Conservation (phyloP, 495 filamentous ascomycete genomes). For the Xylaria sp. region DNA sequence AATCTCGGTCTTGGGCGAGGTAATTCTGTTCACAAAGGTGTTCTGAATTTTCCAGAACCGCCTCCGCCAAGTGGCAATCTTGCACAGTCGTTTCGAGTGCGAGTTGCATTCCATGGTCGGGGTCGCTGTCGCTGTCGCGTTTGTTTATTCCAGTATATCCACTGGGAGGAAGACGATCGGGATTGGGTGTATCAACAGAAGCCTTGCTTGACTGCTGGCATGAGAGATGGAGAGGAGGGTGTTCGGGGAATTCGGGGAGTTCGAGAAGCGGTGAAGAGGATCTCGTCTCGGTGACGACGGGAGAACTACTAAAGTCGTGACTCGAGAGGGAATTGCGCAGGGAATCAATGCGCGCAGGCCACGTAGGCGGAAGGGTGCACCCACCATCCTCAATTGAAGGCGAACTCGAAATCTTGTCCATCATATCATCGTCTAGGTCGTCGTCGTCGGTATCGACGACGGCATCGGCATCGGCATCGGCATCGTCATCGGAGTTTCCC, state of each 20-base stretch:
- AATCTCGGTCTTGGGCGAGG: constrained; percentile 20
- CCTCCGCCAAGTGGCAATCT: constrained; percentile 23
- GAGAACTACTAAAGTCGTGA: constrained; percentile 37
- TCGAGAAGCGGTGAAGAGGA: constrained; percentile 63
- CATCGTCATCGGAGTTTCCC: constrained; percentile 68
- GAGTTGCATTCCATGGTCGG: constrained; percentile 31
- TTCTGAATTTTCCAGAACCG: constrained; percentile 27
- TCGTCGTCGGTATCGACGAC: constrained; percentile 71
- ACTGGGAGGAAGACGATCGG: constrained; percentile 69
- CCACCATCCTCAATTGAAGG: constrained; percentile 98
- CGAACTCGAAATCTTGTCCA: constrained; percentile 97
- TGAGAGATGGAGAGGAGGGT: constrained; percentile 49
- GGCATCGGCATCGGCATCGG: constrained; percentile 74
- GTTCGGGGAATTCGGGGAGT: constrained; percentile 56
- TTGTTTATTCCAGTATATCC: constrained; percentile 55
- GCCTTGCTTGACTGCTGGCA: constrained; percentile 47
- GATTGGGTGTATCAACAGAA: constrained; percentile 38
- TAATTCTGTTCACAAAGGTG: constrained; percentile 9
- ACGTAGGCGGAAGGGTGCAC: constrained; percentile 54
- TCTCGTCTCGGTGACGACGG: constrained; percentile 42
- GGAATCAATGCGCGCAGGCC: constrained; percentile 51
- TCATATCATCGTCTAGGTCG: constrained; percentile 84
- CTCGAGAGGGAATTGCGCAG: constrained; percentile 42
- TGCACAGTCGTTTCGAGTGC: constrained; percentile 30
- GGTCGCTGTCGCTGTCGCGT: constrained; percentile 37